Evolutionary conservation across 2,329 filamentous ascomycete species (phyloP).

Genomic region (Botrytis aclada): DNA sequence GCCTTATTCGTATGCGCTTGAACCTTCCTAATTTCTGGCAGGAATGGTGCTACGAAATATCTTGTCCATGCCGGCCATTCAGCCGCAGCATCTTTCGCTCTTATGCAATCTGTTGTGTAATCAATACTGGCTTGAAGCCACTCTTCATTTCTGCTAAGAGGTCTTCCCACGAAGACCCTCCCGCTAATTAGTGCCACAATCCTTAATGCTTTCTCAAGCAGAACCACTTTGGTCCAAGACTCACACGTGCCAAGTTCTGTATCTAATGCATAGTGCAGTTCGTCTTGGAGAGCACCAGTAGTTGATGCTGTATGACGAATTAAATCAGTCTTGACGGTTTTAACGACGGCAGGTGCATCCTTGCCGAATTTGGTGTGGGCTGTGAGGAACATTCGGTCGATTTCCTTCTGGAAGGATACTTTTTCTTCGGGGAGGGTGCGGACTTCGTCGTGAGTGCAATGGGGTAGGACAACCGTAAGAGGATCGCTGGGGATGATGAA

Average conservation of each 20-base stretch:
- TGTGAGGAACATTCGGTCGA: neutral
- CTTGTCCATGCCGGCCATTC: neutral
- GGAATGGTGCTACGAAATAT: neutral
- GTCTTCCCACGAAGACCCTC: slow-evolving; percentile 16
- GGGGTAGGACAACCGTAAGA: neutral
- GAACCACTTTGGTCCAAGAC: slow-evolving; percentile 26
- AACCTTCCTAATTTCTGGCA: slow-evolving; percentile 5
- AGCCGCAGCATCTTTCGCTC: neutral
- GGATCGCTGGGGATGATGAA: neutral
- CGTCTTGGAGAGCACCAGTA: slow-evolving; percentile 30
- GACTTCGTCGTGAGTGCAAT: neutral
- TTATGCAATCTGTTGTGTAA: neutral
- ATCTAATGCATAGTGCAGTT: slow-evolving; percentile 28
- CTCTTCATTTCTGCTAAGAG: slow-evolving; percentile 2
- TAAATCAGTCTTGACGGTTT: slow-evolving; percentile 30
- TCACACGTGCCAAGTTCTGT: slow-evolving; percentile 28
- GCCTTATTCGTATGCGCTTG: neutral
- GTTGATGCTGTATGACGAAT: slow-evolving; percentile 27
- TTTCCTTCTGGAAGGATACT: neutral
- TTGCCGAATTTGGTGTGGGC: neutral
- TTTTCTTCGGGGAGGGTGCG: neutral
- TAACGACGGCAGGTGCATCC: slow-evolving; percentile 11
- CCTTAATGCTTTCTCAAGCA: neutral
- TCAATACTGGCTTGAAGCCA: slow-evolving; percentile 6
- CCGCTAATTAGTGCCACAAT: neutral